Evolutionary conservation across 345 rosid genomes (phyloP).

Genomic region (Triadica sebifera): DNA sequence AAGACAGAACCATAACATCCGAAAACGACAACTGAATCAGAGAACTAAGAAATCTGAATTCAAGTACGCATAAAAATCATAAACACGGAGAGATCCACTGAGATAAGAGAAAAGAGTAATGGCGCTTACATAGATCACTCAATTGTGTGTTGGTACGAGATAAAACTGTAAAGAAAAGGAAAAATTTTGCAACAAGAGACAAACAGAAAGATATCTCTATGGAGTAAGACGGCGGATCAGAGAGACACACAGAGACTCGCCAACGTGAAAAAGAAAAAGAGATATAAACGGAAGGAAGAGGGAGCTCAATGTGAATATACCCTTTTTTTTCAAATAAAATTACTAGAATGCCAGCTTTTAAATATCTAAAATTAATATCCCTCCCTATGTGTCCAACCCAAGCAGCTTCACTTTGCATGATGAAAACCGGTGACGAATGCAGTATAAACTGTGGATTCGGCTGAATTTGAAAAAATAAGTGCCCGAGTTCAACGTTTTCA

Average conservation of each 20-base stretch:
- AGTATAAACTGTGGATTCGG: too few relatives aligned
- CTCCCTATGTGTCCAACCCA: too few relatives aligned
- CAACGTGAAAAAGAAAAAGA: neutral
- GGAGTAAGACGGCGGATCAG: slow-evolving; percentile 4
- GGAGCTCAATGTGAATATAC: neutral
- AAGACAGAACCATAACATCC: neutral
- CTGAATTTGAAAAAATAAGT: too few relatives aligned
- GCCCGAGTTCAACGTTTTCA: too few relatives aligned
- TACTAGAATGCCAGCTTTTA: slow-evolving; percentile 3
- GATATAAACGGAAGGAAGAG: slow-evolving; percentile 2
- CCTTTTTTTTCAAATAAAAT: neutral
- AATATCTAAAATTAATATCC: too few relatives aligned
- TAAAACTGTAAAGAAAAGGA: neutral
- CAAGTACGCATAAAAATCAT: neutral
- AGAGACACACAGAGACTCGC: neutral
- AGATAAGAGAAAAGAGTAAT: neutral
- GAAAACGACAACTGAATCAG: neutral
- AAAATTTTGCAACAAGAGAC: neutral
- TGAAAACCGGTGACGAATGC: too few relatives aligned
- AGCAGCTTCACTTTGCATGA: too few relatives aligned
- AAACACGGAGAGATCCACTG: neutral
- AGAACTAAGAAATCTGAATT: neutral
- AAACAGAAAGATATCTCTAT: neutral
- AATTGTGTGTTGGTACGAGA: neutral
- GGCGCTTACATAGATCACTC: slow-evolving; percentile 21